Conservation (phyloP, 2,329 filamentous ascomycete species). For the Ophiostoma australiae region DNA sequence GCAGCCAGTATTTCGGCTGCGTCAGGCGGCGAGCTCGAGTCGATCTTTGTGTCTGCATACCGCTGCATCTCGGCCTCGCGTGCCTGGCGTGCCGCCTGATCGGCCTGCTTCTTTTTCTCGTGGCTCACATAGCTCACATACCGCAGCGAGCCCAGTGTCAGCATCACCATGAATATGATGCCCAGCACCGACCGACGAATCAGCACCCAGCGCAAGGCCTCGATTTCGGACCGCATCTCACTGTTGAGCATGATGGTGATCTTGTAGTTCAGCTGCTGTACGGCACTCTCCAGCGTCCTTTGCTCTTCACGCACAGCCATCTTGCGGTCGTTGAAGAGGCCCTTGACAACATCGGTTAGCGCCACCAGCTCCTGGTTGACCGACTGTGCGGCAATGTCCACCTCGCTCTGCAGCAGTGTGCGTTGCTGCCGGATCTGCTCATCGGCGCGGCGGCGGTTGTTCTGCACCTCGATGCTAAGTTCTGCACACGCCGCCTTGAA, state of each 20-base stretch:
- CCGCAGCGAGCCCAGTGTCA: constrained; percentile 55
- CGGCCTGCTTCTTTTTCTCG: constrained; percentile 45
- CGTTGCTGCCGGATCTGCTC: constrained; percentile 80
- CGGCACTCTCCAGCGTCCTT: constrained; percentile 74
- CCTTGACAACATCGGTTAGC: constrained; percentile 86
- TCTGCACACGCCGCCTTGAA: constrained; percentile 93
- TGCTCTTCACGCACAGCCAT: constrained; percentile 89
- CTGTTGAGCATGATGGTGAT: constrained; percentile 87
- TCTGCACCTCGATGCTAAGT: constrained; percentile 78
- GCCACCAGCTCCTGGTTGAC: constrained; percentile 76
- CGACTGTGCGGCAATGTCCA: constrained; percentile 84
- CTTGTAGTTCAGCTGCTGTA: constrained; percentile 93
- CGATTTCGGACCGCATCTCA: constrained; percentile 86
- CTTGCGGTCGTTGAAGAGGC: constrained; percentile 92
- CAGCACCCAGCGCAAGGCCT: constrained; percentile 81
- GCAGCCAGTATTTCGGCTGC: constrained; percentile 56
- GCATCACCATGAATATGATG: constrained; percentile 61
- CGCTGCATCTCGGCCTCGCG: constrained; percentile 42
- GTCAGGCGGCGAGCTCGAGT: constrained; percentile 46
- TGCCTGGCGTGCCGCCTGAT: constrained; percentile 35
- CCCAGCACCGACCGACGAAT: constrained; percentile 60
- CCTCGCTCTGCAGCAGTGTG: constrained; percentile 83
- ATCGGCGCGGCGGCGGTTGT: constrained; percentile 68
- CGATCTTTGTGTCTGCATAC: constrained; percentile 40
- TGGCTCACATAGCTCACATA: constrained; percentile 55